These are phyloP conservation scores for Pichia phayaonensis DNA, from an alignment of 805 yeast species.

Conservation along the genomic window DNA sequence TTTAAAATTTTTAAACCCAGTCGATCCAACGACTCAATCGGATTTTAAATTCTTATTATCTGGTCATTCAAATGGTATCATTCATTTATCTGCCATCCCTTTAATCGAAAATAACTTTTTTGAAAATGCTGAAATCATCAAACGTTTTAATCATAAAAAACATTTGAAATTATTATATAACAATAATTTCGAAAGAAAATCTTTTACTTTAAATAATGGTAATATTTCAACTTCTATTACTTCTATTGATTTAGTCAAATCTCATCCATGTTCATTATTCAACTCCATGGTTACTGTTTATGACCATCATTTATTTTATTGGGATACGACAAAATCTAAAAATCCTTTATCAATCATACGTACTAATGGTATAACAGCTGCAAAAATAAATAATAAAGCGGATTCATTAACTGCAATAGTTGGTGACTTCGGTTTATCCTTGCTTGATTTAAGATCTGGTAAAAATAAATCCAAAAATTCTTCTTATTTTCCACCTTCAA, in stretches of 20 bases:
- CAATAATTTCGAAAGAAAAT: constrained; percentile 8
- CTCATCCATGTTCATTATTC: constrained; percentile 36
- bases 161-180: constrained; percentile 33
- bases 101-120: constrained; percentile 27
- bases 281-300: constrained; percentile 54
- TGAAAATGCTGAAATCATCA: constrained; percentile 62
- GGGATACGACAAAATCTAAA: constrained; percentile 62
- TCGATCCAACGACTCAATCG: constrained; percentile 16
- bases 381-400: constrained; percentile 41
- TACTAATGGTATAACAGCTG: constrained; percentile 41
- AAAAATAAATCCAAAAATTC: constrained; percentile 23
- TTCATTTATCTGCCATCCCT: constrained; percentile 66
- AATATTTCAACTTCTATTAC: constrained; percentile 23
- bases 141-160: constrained; percentile 70
- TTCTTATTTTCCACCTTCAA: constrained; percentile 3
- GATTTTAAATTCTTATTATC: constrained; percentile 43
- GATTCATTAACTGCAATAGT: constrained; percentile 54
- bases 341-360: constrained; percentile 49
- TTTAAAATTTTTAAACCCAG: constrained; percentile 39
- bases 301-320: constrained; percentile 62
- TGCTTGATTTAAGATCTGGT: constrained; percentile 58
- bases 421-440: constrained; percentile 66
- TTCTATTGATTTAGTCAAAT: constrained; percentile 29
- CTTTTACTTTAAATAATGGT: constrained; percentile 4
- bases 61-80: constrained; percentile 72